Evolutionary conservation across 495 filamentous ascomycete genomes (phyloP), one percentile per base, ranked within the genome.

Genomic region (Neurospora sp.): DNA sequence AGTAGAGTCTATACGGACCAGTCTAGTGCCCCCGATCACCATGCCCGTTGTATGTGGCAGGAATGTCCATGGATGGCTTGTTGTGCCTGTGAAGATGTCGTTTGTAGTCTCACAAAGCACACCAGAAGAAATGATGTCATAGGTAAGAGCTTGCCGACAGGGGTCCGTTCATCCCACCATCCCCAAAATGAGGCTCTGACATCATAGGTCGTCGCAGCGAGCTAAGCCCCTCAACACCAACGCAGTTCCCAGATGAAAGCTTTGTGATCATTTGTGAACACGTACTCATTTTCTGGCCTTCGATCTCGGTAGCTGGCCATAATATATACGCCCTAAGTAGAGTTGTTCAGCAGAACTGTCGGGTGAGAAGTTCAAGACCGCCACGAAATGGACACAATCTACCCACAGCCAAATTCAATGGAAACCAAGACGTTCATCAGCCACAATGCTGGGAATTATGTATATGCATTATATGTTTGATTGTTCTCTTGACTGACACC

Each of bases 101-200:
- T 59, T 59, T 23, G n/a, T 54, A 27, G 48, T 59, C 48, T 59
- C 48, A 59, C 48, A 35, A 62, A 62, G 54, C 54, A 62, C 54
- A 62, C 54, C 54, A 62, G 23, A 62, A 62, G 12, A 3, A 41
- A 48, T 76, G 75, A 76, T 75, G 73, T 76, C 75, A 76, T 76
- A 73, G 66, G 62, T 4, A 7, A 31, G 5, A 62, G 48, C 11
- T 10, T 31, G 20, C 7, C 4, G 12, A 35, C 54, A 62, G 54
- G 54, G 54, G 54, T 62, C 10, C 12, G 12, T 62, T 62, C 54
- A 62, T 62, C 54, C 54, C 23, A 62, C 23, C 48, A 48, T 59
- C 20, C 66, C 27, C 27, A 27, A 23, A 59, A 35, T 37, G 40
- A 70, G 59, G 38, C 10, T 20, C 44, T 76, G 75, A 76, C 75